phyloP scores from a whole-genome alignment of 1,284 basidiomycete species.

The Trichosporon sp. region DNA sequence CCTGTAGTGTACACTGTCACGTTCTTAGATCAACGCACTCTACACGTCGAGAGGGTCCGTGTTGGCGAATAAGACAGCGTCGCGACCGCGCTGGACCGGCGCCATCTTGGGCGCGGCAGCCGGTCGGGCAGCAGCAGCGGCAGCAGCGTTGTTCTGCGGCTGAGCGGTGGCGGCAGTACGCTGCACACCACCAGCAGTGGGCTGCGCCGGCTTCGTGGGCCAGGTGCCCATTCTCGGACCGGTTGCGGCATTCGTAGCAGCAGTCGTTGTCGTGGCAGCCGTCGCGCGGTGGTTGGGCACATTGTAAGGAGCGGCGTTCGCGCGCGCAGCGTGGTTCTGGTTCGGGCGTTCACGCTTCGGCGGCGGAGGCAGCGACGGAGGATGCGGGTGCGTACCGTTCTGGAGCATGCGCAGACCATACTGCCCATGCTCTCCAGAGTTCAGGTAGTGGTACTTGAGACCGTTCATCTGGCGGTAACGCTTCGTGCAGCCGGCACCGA shows the following conservation, averaged over 20 bases:
- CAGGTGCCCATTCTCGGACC: constrained; percentile 26
- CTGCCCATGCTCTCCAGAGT: constrained; percentile 89
- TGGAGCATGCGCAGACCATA: constrained; percentile 77
- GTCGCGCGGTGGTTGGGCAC: constrained; percentile 15
- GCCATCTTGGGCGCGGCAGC: constrained; percentile 10
- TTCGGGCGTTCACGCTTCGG: constrained; percentile 22
- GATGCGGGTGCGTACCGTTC: constrained; percentile 65
- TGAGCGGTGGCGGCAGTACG: not conserved
- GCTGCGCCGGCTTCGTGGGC: constrained; percentile 12
- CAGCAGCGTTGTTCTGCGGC: constrained; percentile 11
- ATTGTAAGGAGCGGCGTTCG: constrained; percentile 26
- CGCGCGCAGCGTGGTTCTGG: constrained; percentile 13
- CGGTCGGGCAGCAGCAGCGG: constrained; percentile 23
- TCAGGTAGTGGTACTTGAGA: constrained; percentile 87
- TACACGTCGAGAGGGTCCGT: constrained; percentile 26
- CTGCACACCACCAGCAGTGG: not conserved
- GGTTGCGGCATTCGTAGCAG: constrained; percentile 9
- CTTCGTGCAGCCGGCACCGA: constrained; percentile 78
- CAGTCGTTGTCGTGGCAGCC: not conserved
- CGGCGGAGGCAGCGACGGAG: constrained; percentile 30
- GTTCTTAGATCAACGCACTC: not conserved
- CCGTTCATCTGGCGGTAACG: constrained; percentile 99
- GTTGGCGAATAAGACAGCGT: constrained; percentile 40
- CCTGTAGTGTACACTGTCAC: not conserved
- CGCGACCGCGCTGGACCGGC: constrained; percentile 37